Percentiles rank a stretch among this genome's conserved stretches.
Conservation (phyloP, 176 grass and related monocot genomes). For the Raddia guianensis region DNA sequence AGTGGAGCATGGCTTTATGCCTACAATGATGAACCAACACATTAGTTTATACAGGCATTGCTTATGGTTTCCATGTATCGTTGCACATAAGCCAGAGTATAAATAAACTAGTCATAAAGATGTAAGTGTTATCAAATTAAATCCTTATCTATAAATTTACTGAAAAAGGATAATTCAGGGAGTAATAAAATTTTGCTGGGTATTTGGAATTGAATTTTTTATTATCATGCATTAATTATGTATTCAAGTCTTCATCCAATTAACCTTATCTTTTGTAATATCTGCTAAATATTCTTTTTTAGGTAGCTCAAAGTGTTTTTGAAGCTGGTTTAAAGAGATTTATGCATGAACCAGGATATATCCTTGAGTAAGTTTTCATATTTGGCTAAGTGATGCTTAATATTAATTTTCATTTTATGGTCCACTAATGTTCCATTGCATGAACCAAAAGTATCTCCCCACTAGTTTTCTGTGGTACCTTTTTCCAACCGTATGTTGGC, state of each 20-base stretch:
- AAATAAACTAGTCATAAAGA: constrained; percentile 17
- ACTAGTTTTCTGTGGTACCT: constrained; percentile 11
- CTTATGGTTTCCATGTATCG: not conserved
- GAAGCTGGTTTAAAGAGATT: constrained; percentile 95
- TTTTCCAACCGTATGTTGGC: constrained; percentile 38
- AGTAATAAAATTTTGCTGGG: not conserved
- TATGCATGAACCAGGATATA: constrained; percentile 87
- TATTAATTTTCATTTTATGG: constrained; percentile 11
- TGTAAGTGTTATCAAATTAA: not conserved
- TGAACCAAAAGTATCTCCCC: not conserved
- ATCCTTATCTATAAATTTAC: not conserved
- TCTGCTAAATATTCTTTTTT: constrained; percentile 35
- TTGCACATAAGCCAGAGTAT: constrained; percentile 2
- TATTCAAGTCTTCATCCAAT: not conserved
- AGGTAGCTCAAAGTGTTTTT: constrained; percentile 96
- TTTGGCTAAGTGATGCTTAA: not conserved
- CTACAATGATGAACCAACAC: not conserved
- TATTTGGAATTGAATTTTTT: constrained; percentile 4
- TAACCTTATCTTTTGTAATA: constrained; percentile 8
- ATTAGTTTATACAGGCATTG: not conserved
- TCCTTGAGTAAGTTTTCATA: constrained; percentile 79
- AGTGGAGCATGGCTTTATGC: not conserved
- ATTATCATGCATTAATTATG: constrained; percentile 15
- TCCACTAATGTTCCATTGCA: not conserved
- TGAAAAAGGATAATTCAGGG: not conserved